Evolutionary conservation across 2,329 filamentous ascomycete genomes (phyloP), one percentile per base, ranked within the genome.

Genomic region (Botrytis pseudocinerea): DNA sequence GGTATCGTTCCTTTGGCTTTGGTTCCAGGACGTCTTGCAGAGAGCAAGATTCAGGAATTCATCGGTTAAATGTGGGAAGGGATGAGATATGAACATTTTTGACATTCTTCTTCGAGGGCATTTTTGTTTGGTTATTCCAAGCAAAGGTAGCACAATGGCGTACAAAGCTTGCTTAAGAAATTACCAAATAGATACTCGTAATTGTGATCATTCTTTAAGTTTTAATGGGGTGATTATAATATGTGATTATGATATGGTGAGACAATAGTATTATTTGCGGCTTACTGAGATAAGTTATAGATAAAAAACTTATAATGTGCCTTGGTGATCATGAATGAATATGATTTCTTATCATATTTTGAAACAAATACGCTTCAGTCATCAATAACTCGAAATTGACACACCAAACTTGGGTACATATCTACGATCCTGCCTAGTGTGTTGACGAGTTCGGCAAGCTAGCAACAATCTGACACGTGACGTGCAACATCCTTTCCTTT

Each of bases 1-100:
- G 96, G 96, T 83, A 98, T 98, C 81, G 95, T 99, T 78, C 95
- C 96, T 73, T 86, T 98, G 82, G 96, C 95, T 64, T 91, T 98
- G 63, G 78, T 91, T 76, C 88, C 89, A 48, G 89, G 89, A 78
- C 88, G 86, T 82, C 88, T 87, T 85, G 89, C 90, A 82, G 85
- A 87, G 82, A 88, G 87, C 83, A 87, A 86, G 69, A 83, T 87
- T 70, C 83, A 87, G 82, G 89, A 91, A 84, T 91, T 91, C 76
- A 78, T 68, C 42, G 78, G 77, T 75, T 81, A 79, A 70, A 75
- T 68, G 6, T 57, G 42, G 44, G 68, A 59, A 16, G 42, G 69
- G 62, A 72, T 72, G 59, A 65, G 61, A 69, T 72, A 74, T 75
- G 69, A 66, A 76, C 65, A 51, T 61, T 57, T 74, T 75, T 77